These are phyloP conservation scores for Teunomyces barrocoloradensis DNA, from an alignment of 805 yeast species.

Conservation along the genomic window DNA sequence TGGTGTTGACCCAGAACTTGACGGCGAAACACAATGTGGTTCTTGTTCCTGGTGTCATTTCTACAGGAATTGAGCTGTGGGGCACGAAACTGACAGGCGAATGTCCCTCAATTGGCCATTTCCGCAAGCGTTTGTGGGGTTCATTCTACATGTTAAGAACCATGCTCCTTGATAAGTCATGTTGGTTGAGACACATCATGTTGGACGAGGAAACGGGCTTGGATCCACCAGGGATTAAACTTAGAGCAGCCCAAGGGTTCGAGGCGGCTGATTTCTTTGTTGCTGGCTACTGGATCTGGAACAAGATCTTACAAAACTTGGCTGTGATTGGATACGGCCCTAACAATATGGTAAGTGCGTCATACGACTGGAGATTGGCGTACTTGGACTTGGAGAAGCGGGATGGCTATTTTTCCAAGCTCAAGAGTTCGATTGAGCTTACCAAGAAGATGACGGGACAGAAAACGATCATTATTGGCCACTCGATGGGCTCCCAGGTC, in stretches of 20 bases:
- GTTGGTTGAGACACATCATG: slow-evolving; percentile 93
- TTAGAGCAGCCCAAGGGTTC: slow-evolving; percentile 93
- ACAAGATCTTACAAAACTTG: slow-evolving; percentile 87
- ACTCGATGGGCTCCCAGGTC: slow-evolving; percentile 96
- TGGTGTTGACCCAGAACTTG: slow-evolving; percentile 52
- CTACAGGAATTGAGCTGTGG: slow-evolving; percentile 96
- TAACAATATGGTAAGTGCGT: slow-evolving; percentile 82
- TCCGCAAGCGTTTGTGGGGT: slow-evolving; percentile 94
- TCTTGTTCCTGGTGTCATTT: slow-evolving; percentile 93
- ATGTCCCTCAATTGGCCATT: slow-evolving; percentile 82
- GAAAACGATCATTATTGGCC: slow-evolving; percentile 79
- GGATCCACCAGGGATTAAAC: slow-evolving; percentile 78
- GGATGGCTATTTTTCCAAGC: slow-evolving; percentile 78
- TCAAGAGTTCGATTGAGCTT: slow-evolving; percentile 72
- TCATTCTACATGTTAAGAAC: slow-evolving; percentile 91
- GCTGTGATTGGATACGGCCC: slow-evolving; percentile 95
- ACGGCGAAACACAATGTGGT: slow-evolving; percentile 73
- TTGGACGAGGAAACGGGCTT: slow-evolving; percentile 88
- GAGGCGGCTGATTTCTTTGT: slow-evolving; percentile 96
- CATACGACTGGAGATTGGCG: slow-evolving; percentile 95
- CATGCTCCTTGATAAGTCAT: slow-evolving; percentile 85
- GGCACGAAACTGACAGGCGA: slow-evolving; percentile 63
- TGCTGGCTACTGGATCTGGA: slow-evolving; percentile 99
- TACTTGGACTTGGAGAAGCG: slow-evolving; percentile 84
- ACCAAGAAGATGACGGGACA: slow-evolving; percentile 50